These are phyloP conservation scores for Fusarium buxicola DNA, from an alignment of 2,329 filamentous ascomycete species.

Conservation along the genomic window DNA sequence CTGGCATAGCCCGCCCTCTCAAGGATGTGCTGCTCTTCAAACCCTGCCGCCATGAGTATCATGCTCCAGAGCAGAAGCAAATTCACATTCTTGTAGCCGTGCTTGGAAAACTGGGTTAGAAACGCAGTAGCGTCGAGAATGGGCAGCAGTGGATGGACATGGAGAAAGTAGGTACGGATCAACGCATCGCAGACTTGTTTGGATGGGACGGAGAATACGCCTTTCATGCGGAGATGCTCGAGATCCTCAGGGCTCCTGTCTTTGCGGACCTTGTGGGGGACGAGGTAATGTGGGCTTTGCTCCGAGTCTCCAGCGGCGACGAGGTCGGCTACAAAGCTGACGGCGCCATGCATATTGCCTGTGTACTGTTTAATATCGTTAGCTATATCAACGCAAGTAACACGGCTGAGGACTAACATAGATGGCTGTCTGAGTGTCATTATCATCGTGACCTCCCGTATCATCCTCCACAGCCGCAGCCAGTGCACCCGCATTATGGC, in stretches of 20 bases:
- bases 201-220: conserved; percentile 32
- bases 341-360: not conserved
- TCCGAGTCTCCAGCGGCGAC: not conserved
- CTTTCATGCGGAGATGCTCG: conserved; percentile 25
- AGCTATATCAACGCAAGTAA: no score
- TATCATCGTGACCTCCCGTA: not conserved
- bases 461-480: not conserved
- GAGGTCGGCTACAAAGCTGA: not conserved
- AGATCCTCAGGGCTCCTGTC: conserved; percentile 18
- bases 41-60: conserved; percentile 46
- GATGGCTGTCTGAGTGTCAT: not conserved
- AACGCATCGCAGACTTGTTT: conserved; percentile 25
- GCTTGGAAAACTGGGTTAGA: conserved; percentile 24
- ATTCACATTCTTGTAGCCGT: conserved; percentile 25
- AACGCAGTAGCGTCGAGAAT: conserved; percentile 40
- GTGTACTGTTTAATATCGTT: no score
- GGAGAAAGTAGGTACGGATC: conserved; percentile 40
- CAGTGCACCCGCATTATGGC: not conserved
- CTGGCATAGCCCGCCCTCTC: conserved; percentile 2
- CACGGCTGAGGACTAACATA: not conserved
- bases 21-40: conserved; percentile 3
- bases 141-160: conserved; percentile 43
- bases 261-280: conserved; percentile 16
- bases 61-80: conserved; percentile 47
- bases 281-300: conserved; percentile 19